Base-by-base conservation (phyloP, 805 yeast genomes). In the Torulaspora maleeae region DNA sequence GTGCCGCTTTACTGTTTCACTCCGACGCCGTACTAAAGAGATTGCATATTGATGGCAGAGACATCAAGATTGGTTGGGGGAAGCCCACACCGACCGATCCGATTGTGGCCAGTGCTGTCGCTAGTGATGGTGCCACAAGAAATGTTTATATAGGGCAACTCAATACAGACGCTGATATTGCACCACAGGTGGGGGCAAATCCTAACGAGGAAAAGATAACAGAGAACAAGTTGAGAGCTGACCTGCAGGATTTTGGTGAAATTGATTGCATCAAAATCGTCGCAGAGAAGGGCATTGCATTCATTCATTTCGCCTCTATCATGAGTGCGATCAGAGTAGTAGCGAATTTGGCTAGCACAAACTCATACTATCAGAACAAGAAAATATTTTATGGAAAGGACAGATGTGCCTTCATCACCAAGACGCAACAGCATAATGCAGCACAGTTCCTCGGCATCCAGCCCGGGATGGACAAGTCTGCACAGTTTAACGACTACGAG, bases 391-490 rank as follows among this genome's bases (percentile, higher is more conserved):
- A 87, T 60, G 98, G 97, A 49, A 90, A 89, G 64, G 98, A 91
- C 67, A 76, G 98, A 67, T 86, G 93, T 71, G 96, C 96, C 2
- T 88, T 88, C 59, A 86, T 91, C 36, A 88, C 96, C 20, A 88
- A 87, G 64, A 86, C 96, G 13, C 97, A 93, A 67, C 96, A 89
- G 68, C 96, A 90, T 62, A 89, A 91, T 63, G 98, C 97, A 15
- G 96, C 96, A 3, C 95, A 90, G 64, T 91, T 88, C 62, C 70
- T 91, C 44, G 96, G 97, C 1, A 73, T 89, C 49, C 87, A 93
- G 36, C 95, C 96, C 15, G 93, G 95, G 24, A 78, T 83, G 76
- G 95, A 86, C 59, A 86, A 84, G 59, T 71, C 85, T 45, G 79
- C 84, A 22, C 83, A 87, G 47, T 81, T 80, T 45, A 83, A 86